phyloP scores from a whole-genome alignment of 352 stramenopile genomes.

The Pythium folliculosum region DNA sequence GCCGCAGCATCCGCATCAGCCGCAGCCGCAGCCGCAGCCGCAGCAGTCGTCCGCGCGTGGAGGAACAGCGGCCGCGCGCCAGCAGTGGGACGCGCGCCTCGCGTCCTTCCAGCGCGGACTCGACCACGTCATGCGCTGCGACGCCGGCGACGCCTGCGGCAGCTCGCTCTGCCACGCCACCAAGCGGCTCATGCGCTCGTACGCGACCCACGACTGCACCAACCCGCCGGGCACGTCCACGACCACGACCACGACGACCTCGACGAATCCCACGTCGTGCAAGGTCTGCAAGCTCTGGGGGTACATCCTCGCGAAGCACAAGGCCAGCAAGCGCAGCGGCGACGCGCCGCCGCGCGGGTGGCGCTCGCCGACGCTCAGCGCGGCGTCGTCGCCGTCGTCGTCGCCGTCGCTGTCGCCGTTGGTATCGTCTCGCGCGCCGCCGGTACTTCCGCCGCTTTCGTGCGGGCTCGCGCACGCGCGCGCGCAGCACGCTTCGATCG shows the following conservation, averaged over 20 bases:
- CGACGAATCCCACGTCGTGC: slow-evolving; percentile 6
- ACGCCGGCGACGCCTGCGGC: slow-evolving; percentile 50
- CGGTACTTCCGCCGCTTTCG: slow-evolving; percentile 23
- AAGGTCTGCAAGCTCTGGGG: slow-evolving; percentile 80
- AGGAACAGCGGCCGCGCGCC: slow-evolving; percentile 31
- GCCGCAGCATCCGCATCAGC: background rate
- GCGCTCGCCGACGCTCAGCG: slow-evolving; percentile 13
- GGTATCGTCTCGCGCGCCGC: background rate
- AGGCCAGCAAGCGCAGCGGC: slow-evolving; percentile 10
- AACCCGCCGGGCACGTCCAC: slow-evolving; percentile 11
- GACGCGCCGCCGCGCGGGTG: slow-evolving; percentile 1
- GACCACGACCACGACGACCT: background rate
- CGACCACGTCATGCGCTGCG: slow-evolving; percentile 62
- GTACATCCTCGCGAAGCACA: slow-evolving; percentile 47
- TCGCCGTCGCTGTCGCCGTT: background rate
- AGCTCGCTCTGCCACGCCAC: slow-evolving; percentile 78
- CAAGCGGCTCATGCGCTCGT: slow-evolving; percentile 62
- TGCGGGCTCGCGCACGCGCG: slow-evolving; percentile 22
- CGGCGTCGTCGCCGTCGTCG: no score
- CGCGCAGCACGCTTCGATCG: background rate
- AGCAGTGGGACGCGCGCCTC: slow-evolving; percentile 65
- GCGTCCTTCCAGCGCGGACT: slow-evolving; percentile 66
- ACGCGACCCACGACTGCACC: slow-evolving; percentile 60
- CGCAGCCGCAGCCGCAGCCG: slow-evolving; percentile 8
- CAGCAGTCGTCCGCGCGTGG: slow-evolving; percentile 13